These are phyloP conservation scores for Inga laurina DNA, from an alignment of 306 rosid species.

Conservation along the genomic window DNA sequence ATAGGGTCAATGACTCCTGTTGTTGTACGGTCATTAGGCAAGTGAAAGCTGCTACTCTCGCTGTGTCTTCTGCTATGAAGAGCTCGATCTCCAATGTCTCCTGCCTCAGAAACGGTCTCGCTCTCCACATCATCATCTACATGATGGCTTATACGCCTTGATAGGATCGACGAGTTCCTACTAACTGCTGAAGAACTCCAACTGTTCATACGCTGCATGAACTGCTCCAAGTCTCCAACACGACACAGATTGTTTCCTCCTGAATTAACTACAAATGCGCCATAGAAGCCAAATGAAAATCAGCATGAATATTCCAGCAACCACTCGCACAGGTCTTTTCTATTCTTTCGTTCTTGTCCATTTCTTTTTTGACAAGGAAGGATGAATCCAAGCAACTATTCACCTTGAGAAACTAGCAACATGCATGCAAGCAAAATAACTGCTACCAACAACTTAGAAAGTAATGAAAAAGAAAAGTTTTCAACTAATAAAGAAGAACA, in stretches of 20 bases:
- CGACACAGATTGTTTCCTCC: constrained; percentile 23
- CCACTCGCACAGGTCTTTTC: not conserved
- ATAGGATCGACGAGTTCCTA: constrained; percentile 39
- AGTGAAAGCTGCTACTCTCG: not conserved
- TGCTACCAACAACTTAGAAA: not conserved
- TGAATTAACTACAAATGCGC: constrained; percentile 11
- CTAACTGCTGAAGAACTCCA: constrained; percentile 39
- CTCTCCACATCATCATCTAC: constrained; percentile 42
- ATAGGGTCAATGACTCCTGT: too few species aligned
- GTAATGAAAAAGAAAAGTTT: not conserved
- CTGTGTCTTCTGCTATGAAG: constrained; percentile 46
- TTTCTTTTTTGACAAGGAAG: not conserved
- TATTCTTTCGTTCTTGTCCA: not conserved
- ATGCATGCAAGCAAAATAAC: not conserved
- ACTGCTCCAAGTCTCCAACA: constrained; percentile 25
- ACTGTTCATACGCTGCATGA: constrained; percentile 45
- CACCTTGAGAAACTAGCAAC: not conserved
- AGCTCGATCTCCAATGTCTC: constrained; percentile 69
- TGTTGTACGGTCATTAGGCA: too few species aligned
- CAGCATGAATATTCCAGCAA: not conserved
- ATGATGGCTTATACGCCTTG: constrained; percentile 30
- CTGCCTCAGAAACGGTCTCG: constrained; percentile 59
- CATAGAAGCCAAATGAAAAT: not conserved
- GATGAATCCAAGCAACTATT: not conserved
- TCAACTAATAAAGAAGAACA: not conserved